Conservation (phyloP, 768 basidiomycete genomes). For the Lactifluus pinguis region DNA sequence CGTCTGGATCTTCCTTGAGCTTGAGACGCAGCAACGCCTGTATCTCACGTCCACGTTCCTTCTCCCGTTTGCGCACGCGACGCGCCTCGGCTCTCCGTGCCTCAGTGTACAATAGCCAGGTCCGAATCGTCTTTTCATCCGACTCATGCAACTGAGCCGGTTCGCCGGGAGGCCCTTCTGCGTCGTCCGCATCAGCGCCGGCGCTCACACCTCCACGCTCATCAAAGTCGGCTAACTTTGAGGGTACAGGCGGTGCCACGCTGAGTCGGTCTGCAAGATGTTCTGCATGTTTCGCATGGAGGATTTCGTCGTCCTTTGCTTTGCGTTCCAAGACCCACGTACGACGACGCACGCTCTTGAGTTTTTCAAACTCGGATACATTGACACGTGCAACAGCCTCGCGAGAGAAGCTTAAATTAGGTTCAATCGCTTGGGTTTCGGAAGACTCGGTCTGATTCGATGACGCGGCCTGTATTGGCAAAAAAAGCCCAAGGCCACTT, state of each 20-base stretch:
- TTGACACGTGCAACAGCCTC: slow-evolving; percentile 9
- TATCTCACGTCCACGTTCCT: slow-evolving; percentile 48
- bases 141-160: slow-evolving; percentile 22
- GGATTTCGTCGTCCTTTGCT: slow-evolving; percentile 16
- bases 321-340: slow-evolving; percentile 18
- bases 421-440: slow-evolving; percentile 11
- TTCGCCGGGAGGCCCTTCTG: slow-evolving; percentile 33
- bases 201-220: slow-evolving; percentile 24
- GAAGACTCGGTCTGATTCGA: slow-evolving; percentile 7
- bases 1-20: slow-evolving; percentile 27
- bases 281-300: slow-evolving; percentile 13
- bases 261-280: slow-evolving; percentile 13
- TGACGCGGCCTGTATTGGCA: slow-evolving; percentile 17
- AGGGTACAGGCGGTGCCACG: slow-evolving; percentile 17
- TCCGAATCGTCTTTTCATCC: slow-evolving; percentile 19
- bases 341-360: slow-evolving; percentile 15
- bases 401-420: slow-evolving; percentile 14
- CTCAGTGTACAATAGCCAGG: slow-evolving; percentile 26
- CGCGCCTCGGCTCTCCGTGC: slow-evolving; percentile 33
- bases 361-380: slow-evolving; percentile 9
- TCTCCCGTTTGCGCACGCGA: slow-evolving; percentile 39
- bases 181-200: slow-evolving; percentile 23
- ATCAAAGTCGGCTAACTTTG: slow-evolving; percentile 20
- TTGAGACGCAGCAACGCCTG: slow-evolving; percentile 49
- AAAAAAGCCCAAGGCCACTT: slow-evolving; percentile 14